These are phyloP conservation scores for Cyathus striatus DNA, from an alignment of 768 basidiomycete species.

Conservation along the genomic window DNA sequence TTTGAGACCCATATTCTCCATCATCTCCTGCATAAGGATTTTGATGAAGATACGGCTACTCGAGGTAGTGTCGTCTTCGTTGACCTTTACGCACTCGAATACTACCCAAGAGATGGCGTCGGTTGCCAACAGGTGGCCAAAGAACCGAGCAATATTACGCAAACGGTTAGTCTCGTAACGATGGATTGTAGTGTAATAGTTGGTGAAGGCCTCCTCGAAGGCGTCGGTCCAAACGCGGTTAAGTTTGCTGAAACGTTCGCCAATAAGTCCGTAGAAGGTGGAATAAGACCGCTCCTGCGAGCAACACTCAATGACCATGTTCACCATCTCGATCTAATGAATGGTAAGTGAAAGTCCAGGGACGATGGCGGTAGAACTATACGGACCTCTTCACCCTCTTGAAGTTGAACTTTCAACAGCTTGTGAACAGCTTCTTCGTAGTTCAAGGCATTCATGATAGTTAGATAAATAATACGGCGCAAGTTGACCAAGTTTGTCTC, in stretches of 20 bases:
- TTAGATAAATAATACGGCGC: slow-evolving; percentile 89
- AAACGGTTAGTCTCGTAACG: slow-evolving; percentile 98
- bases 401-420: slow-evolving; percentile 85
- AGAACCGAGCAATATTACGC: slow-evolving; percentile 95
- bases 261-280: slow-evolving; percentile 93
- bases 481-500: slow-evolving; percentile 95
- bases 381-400: slow-evolving; percentile 88
- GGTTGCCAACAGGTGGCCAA: slow-evolving; percentile 83
- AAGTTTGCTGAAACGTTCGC: slow-evolving; percentile 94
- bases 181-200: slow-evolving; percentile 95
- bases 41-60: slow-evolving; percentile 97
- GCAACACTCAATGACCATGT: slow-evolving; percentile 99
- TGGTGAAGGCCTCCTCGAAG: slow-evolving; percentile 81
- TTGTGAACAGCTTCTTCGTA: slow-evolving; percentile 99
- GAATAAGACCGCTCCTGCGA: slow-evolving; percentile 98
- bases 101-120: slow-evolving; percentile 90
- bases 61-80: slow-evolving; percentile 96
- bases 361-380: slow-evolving; percentile 8
- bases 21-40: slow-evolving; percentile 93
- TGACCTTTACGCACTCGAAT: slow-evolving; percentile 83
- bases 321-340: slow-evolving; percentile 87
- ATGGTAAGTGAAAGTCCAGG: background rate
- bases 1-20: slow-evolving; percentile 90
- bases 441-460: slow-evolving; percentile 98
- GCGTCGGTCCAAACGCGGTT: slow-evolving; percentile 92